Base-by-base conservation (phyloP, 768 basidiomycete species). In the Boletellus emodensis region DNA sequence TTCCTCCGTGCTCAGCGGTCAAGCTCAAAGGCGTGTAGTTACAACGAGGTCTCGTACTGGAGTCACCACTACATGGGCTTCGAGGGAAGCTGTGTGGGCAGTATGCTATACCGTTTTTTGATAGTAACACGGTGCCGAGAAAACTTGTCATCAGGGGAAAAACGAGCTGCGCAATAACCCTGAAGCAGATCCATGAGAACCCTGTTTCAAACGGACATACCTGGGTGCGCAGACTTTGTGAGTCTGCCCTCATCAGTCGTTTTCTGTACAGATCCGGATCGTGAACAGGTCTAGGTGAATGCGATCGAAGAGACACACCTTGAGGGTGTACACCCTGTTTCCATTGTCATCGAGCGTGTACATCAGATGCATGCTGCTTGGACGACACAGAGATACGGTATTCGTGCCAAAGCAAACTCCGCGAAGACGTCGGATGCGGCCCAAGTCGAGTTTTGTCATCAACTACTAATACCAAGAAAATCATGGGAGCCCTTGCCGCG, bases 121-220 rank as follows among this genome's bases (percentile, higher is more conserved):
- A 97, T 85, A 6, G 93, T 96, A 53, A 98, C 94, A 53, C 96
- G 88, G 65, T 99, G 95, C 55, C 94, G 81, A 54, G 94, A 95
- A 74, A 95, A 98, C 75, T 98, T 98, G 81, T 98, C 95, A 69
- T 99, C 96, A 11, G 95, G 95, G 13, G 95, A 97, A 73, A 98
- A 98, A 36, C 96, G 93, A 14, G 95, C 95, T 96, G 51, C 15
- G 20, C 36, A n/a, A 13, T 13, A 10, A 13, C 13, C 14, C 1
- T 50, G 41, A 36, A 39, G 30, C 15, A 45, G n/a, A 24, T 43
- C 8, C 8, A 40, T 51, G 28, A 14, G 30, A n/a, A 15, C 32
- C 22, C 18, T 14, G 2, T n/a, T n/a, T n/a, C n/a, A 10, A 17
- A 40, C 33, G 17, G 20, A 11, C 80, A 52, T 67, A 96, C 94